phyloP scores from a whole-genome alignment of 1,284 basidiomycete species.

The Anthracocystis walkeri region DNA sequence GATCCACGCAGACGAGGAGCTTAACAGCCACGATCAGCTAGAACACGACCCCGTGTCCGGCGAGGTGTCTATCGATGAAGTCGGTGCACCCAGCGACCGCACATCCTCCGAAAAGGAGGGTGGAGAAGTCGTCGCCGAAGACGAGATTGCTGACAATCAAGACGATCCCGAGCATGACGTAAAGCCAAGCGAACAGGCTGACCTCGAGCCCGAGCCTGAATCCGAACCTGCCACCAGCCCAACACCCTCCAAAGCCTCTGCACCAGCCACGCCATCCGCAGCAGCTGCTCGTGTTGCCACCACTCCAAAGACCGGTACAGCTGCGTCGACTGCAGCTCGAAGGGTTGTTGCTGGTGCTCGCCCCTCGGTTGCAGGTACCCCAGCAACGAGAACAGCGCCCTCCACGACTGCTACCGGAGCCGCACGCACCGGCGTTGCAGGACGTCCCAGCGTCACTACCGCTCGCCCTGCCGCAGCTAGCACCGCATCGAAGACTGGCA shows the following conservation, averaged over 20 bases:
- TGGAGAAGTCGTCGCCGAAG: constrained; percentile 18
- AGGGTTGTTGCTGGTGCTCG: constrained; percentile 25
- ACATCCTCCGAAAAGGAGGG: constrained; percentile 49
- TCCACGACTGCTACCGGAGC: constrained; percentile 9
- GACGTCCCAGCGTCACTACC: constrained; percentile 24
- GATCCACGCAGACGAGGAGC: constrained; percentile 15
- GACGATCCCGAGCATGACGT: constrained; percentile 8
- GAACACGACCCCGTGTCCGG: constrained; percentile 10
- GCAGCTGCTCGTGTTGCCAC: constrained; percentile 11
- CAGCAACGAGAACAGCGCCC: constrained; percentile 13
- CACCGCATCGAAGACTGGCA: constrained; percentile 8
- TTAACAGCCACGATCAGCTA: constrained; percentile 14
- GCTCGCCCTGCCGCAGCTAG: constrained; percentile 9
- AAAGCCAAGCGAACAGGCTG: constrained; percentile 13
- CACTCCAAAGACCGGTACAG: constrained; percentile 8
- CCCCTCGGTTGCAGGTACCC: constrained; percentile 25
- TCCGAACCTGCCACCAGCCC: constrained; percentile 4
- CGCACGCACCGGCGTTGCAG: constrained; percentile 27
- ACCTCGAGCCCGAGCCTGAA: background rate
- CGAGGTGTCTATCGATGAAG: constrained; percentile 25
- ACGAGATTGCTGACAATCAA: constrained; percentile 9
- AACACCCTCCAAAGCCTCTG: constrained; percentile 11
- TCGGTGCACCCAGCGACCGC: constrained; percentile 26
- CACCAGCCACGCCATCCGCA: constrained; percentile 23
- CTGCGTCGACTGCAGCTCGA: constrained; percentile 30